These are phyloP conservation scores for Leonotis leonurus DNA, from an alignment of 257 asterid species.

Conservation along the genomic window DNA sequence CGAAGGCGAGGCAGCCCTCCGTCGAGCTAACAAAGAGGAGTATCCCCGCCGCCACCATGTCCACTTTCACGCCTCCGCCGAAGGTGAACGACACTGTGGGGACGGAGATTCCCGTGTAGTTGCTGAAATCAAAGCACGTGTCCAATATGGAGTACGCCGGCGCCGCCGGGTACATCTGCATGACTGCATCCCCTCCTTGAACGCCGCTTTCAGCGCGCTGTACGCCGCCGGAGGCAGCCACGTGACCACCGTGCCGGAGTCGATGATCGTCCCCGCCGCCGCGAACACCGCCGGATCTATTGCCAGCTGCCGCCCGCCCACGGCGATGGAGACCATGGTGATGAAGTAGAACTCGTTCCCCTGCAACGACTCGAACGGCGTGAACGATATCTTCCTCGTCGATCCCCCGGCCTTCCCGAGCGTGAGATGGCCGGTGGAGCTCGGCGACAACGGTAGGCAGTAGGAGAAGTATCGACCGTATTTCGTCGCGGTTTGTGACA, in stretches of 20 bases:
- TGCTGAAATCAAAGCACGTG: conserved; percentile 55
- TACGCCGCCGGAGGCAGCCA: conserved; percentile 61
- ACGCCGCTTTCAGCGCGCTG: conserved; percentile 35
- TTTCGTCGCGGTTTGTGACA: conserved; percentile 50
- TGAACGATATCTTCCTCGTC: conserved; percentile 22
- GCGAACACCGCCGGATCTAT: conserved; percentile 39
- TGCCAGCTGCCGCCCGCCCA: conserved; percentile 43
- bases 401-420: conserved; percentile 38
- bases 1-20: conserved; percentile 60
- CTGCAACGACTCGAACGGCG: conserved; percentile 38
- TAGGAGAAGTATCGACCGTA: conserved; percentile 63
- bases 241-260: conserved; percentile 85
- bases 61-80: conserved; percentile 37
- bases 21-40: conserved; percentile 9
- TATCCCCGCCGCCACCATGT: conserved; percentile 32
- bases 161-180: conserved; percentile 46
- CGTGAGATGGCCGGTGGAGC: conserved; percentile 57
- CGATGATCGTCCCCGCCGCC: conserved; percentile 49
- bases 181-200: conserved; percentile 42
- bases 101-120: conserved; percentile 14
- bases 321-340: conserved; percentile 28
- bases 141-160: conserved; percentile 46
- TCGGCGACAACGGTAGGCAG: conserved; percentile 56
- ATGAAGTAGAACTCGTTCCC: conserved; percentile 41
- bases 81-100: conserved; percentile 48